A percentile compares a stretch with the other conserved stretches of the same genome.
Evolutionary conservation across 2,329 filamentous ascomycete genomes (phyloP).

Genomic region (Microcera coccophila): DNA sequence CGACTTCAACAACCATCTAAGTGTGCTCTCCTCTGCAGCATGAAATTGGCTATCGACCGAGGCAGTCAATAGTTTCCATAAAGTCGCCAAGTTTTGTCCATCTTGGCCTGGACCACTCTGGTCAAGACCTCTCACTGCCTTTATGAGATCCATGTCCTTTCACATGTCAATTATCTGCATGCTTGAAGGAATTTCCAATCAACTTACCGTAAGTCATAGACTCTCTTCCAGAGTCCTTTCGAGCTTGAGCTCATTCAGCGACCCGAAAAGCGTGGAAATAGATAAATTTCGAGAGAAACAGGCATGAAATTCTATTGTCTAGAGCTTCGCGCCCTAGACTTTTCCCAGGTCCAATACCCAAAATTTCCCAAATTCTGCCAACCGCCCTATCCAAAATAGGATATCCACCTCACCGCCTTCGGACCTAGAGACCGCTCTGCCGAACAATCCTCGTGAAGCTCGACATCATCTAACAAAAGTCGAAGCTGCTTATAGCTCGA

Average conservation of each 20-base stretch:
- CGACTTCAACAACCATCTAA: slow-evolving; percentile 61
- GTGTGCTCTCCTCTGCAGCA: slow-evolving; percentile 53
- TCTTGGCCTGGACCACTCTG: slow-evolving; percentile 44
- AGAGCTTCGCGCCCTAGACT: slow-evolving; percentile 17
- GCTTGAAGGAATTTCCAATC: background rate
- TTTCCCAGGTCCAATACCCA: slow-evolving; percentile 26
- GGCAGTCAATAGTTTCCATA: slow-evolving; percentile 48
- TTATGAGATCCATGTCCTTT: slow-evolving; percentile 43
- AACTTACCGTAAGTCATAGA: slow-evolving; percentile 14
- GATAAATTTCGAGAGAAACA: no score
- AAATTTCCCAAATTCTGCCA: slow-evolving; percentile 49
- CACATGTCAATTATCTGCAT: slow-evolving; percentile 18
- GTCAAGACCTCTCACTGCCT: slow-evolving; percentile 53
- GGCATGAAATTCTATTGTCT: slow-evolving; percentile 10
- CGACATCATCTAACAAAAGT: slow-evolving; percentile 32
- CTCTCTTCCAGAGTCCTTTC: slow-evolving; percentile 7
- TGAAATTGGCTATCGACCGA: slow-evolving; percentile 43
- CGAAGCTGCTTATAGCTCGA: slow-evolving; percentile 31
- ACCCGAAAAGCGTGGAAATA: slow-evolving; percentile 1
- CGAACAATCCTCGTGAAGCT: slow-evolving; percentile 37
- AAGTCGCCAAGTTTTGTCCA: slow-evolving; percentile 44
- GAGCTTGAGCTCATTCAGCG: slow-evolving; percentile 22
- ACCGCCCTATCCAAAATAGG: slow-evolving; percentile 22
- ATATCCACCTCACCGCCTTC: slow-evolving; percentile 41
- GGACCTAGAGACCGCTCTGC: slow-evolving; percentile 33